Conservation (phyloP, 1,284 basidiomycete genomes). For the Vanrija pseudolonga region DNA sequence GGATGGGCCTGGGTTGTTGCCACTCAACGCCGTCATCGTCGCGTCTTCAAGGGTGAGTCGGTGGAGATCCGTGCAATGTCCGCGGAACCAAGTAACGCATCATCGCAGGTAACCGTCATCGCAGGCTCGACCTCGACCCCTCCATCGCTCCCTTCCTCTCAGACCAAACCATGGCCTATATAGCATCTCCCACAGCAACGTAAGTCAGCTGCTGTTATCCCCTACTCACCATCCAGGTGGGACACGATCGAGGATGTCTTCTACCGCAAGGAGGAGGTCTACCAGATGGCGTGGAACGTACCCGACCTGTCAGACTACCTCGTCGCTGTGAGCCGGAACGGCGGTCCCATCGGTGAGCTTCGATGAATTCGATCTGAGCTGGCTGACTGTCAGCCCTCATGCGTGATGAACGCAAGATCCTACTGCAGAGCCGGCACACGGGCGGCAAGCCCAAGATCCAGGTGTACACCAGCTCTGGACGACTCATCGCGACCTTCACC, state of each 20-base stretch:
- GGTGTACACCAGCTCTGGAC: conserved; percentile 53
- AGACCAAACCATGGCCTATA: too few relatives aligned
- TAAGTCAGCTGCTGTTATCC: conserved; percentile 4
- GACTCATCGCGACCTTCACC: conserved; percentile 49
- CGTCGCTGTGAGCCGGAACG: conserved; percentile 75
- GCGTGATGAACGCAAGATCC: conserved; percentile 75
- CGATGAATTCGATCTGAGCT: neutral
- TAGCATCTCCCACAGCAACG: conserved; percentile 21
- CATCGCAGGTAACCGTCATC: too few relatives aligned
- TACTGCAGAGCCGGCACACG: conserved; percentile 65
- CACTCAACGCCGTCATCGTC: neutral
- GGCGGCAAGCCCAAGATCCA: conserved; percentile 63
- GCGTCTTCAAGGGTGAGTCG: neutral
- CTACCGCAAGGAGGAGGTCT: conserved; percentile 69
- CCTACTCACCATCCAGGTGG: conserved; percentile 34
- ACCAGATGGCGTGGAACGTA: conserved; percentile 74
- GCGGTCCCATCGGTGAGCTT: conserved; percentile 74
- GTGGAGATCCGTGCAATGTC: neutral
- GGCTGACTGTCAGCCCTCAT: conserved; percentile 63
- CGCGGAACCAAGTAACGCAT: neutral
- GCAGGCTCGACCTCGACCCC: too few relatives aligned
- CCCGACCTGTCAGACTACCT: conserved; percentile 76
- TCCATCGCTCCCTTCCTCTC: too few relatives aligned
- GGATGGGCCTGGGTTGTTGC: neutral
- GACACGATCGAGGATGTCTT: conserved; percentile 51